Percentiles rank a stretch among this genome's conserved stretches.
Conservation (phyloP, 78 protist genomes). For the Protostelium mycophagum region DNA sequence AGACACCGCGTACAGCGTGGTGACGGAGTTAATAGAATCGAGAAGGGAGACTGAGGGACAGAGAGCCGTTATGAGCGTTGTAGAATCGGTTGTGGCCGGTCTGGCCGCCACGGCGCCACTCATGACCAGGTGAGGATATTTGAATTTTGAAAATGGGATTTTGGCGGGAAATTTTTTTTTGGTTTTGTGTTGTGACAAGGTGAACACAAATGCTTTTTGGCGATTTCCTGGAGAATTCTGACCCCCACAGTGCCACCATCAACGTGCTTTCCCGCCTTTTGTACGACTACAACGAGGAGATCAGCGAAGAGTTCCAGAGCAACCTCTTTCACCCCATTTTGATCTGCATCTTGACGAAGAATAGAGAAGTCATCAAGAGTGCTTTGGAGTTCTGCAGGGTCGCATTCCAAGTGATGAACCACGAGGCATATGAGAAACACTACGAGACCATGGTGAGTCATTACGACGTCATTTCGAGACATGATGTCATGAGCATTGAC, state of each 20-base stretch:
- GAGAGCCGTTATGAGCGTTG: background rate
- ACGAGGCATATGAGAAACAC: background rate
- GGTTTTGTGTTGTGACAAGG: too few species aligned
- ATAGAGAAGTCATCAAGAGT: background rate
- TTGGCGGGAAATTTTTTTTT: too few species aligned
- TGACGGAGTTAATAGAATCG: background rate
- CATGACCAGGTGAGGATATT: background rate
- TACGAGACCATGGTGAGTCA: background rate
- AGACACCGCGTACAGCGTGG: background rate
- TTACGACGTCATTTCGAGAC: too few species aligned
- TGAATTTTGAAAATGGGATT: background rate
- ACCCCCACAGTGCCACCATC: slow-evolving; percentile 2
- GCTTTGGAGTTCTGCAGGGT: background rate
- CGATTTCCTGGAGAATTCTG: too few species aligned
- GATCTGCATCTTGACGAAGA: background rate
- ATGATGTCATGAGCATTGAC: too few species aligned
- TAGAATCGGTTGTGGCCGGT: background rate
- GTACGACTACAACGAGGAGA: background rate
- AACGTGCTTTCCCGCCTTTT: background rate
- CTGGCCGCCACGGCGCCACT: background rate
- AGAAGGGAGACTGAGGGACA: background rate
- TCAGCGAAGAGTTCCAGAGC: background rate
- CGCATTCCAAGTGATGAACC: background rate
- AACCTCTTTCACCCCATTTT: background rate
- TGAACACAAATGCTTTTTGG: too few species aligned